Percentiles rank a stretch among this genome's conserved stretches.
Evolutionary conservation across 345 rosid species (phyloP).

Genomic region (Salix koriyanagi): DNA sequence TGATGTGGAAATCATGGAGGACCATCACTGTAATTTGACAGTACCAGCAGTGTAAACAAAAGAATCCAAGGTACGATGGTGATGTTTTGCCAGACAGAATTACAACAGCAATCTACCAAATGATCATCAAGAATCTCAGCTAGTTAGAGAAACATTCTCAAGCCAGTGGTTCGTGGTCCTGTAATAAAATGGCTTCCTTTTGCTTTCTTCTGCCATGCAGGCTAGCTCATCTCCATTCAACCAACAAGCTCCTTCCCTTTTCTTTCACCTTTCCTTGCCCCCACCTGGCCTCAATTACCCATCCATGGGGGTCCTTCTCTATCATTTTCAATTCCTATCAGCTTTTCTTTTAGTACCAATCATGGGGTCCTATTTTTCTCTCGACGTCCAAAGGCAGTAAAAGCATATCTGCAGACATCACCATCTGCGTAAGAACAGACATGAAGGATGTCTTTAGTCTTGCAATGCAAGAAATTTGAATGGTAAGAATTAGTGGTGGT

Average conservation of each 20-base stretch:
- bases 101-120: neutral
- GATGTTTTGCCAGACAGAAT: neutral
- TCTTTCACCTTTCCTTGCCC: conserved; percentile 13
- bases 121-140: neutral
- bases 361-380: neutral
- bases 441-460: neutral
- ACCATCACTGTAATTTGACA: neutral
- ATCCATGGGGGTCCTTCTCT: neutral
- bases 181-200: neutral
- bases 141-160: neutral
- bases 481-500: neutral
- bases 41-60: neutral
- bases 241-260: neutral
- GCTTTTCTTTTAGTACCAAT: conserved; percentile 1
- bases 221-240: neutral
- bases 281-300: conserved; percentile 13
- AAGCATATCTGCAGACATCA: neutral
- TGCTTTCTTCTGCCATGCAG: neutral
- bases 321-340: conserved; percentile 12
- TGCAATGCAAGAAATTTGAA: neutral
- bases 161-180: neutral
- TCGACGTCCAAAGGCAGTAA: neutral
- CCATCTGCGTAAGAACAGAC: neutral
- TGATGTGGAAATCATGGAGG: neutral
- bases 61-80: neutral